A percentile compares a stretch with the other conserved stretches of the same genome.
Evolutionary conservation across 805 yeast species (phyloP).

Genomic region (Wickerhamomyces silvicola): DNA sequence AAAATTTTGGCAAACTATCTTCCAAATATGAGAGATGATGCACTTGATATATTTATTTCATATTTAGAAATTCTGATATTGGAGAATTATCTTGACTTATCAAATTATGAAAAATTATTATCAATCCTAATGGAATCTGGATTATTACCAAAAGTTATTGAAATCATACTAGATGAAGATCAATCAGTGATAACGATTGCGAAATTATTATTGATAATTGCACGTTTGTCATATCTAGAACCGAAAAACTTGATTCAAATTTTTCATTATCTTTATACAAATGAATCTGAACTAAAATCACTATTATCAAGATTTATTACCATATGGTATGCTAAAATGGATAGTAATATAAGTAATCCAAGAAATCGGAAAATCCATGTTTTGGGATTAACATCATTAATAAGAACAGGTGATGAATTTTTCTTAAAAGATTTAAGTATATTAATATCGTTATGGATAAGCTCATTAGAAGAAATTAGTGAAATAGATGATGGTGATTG

Average conservation of each 20-base stretch:
- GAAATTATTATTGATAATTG: conserved; percentile 28
- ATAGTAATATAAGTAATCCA: conserved; percentile 61
- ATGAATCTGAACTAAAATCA: conserved; percentile 19
- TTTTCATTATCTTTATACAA: conserved; percentile 24
- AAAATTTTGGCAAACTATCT: conserved; percentile 47
- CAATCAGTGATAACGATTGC: conserved; percentile 26
- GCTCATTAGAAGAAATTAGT: conserved; percentile 66
- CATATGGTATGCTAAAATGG: conserved; percentile 39
- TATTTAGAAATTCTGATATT: conserved; percentile 42
- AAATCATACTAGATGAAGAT: conserved; percentile 23
- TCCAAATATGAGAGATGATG: conserved; percentile 62
- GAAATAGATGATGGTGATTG: conserved; percentile 57
- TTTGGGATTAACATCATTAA: conserved; percentile 51
- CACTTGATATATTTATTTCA: conserved; percentile 49
- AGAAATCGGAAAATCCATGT: conserved; percentile 63
- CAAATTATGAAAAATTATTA: conserved; percentile 13
- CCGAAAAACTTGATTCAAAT: conserved; percentile 23
- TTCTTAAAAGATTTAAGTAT: conserved; percentile 25
- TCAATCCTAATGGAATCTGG: conserved; percentile 22
- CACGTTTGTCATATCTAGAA: conserved; percentile 29
- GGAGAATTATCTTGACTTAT: conserved; percentile 13
- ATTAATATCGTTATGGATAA: conserved; percentile 38
- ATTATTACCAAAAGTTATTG: conserved; percentile 22
- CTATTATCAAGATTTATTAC: conserved; percentile 24
- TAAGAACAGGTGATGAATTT: conserved; percentile 30